Base-by-base conservation (phyloP, 2,329 filamentous ascomycete species). In the Pseudonectria foliicola region DNA sequence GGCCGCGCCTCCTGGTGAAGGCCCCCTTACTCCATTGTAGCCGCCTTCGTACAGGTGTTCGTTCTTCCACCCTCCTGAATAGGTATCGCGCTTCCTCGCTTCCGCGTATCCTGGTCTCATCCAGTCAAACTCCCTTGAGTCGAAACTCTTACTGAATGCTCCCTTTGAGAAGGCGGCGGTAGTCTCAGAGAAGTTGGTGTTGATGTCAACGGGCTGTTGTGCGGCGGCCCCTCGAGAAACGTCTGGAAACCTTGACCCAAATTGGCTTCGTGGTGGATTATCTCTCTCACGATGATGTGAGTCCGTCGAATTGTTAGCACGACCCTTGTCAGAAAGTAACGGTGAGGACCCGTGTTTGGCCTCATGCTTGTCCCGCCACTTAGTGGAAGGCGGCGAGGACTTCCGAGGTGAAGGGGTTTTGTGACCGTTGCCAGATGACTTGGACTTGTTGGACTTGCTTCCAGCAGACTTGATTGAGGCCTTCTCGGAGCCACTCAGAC, bases 391-490 rank as follows among this genome's bases (percentile, higher is more conserved):
- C 8, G 18, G 18, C 18, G 18, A 21, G 8, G 18, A 21, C 8
- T 21, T 21, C 5, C 18, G 18, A 12, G 38, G 35, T 4, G 39
- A 35, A 12, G 40, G 31, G 6, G 47, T 30, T 11, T 39, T 36
- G 25, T 42, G 43, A 26, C 45, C 42, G 7, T 53, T 38, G 4
- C 51, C 42, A 8, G 40, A 42, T 7, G 45, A 27, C 21, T 44
- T 49, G 39, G 56, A 55, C 12, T 48, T 48, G 6, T 53, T 47
- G 12, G 47, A 52, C 29, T 53, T 55, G 39, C 44, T 50, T 10
- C 42, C 33, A 3, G 45, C 43, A 10, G 49, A 51, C 28, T 45
- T 53, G 3, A 40, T 27, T 4, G 49, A 53, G n/a, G 36, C 43
- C 25, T 44, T 42, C 1, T 49, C 42, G 13, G 49, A 48, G 15